A percentile compares a stretch with the other conserved stretches of the same genome.
Evolutionary conservation across 805 yeast species (phyloP).

Genomic region (Candida taoyuanica): DNA sequence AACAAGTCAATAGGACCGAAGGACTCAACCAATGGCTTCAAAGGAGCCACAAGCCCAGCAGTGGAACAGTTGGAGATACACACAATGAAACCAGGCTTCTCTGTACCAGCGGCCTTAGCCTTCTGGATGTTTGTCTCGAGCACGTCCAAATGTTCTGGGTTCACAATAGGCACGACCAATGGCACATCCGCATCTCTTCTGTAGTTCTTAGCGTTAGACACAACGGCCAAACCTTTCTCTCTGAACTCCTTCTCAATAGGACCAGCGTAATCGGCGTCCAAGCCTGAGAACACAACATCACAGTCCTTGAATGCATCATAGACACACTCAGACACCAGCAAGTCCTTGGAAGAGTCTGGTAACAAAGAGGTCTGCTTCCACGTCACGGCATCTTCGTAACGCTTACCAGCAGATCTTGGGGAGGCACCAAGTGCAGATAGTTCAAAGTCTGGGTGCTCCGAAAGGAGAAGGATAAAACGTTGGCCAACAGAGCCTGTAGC

Average conservation of each 20-base stretch:
- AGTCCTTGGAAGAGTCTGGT: constrained; percentile 60
- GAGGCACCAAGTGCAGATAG: constrained; percentile 88
- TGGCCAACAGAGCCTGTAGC: constrained; percentile 99
- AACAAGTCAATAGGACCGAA: constrained; percentile 89
- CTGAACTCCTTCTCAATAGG: constrained; percentile 82
- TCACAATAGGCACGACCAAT: constrained; percentile 89
- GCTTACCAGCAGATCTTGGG: constrained; percentile 86
- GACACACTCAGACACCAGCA: constrained; percentile 74
- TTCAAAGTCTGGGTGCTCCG: constrained; percentile 88
- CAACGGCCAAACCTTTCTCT: constrained; percentile 74
- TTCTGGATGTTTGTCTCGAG: constrained; percentile 52
- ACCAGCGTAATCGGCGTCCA: constrained; percentile 92
- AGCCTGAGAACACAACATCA: constrained; percentile 91
- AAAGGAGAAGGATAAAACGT: constrained; percentile 79
- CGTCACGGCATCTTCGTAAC: constrained; percentile 76
- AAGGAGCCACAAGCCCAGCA: constrained; percentile 95
- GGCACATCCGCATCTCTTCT: constrained; percentile 87
- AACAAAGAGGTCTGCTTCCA: constrained; percentile 91
- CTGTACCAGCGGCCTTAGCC: constrained; percentile 50
- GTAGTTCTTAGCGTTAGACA: constrained; percentile 95
- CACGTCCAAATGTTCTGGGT: constrained; percentile 82
- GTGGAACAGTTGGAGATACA: constrained; percentile 98
- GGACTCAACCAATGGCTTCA: constrained; percentile 84
- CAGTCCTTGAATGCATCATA: constrained; percentile 77
- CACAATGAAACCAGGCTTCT: constrained; percentile 75